phyloP scores from a whole-genome alignment of 805 yeast species.

The Priceomyces haplophilus region DNA sequence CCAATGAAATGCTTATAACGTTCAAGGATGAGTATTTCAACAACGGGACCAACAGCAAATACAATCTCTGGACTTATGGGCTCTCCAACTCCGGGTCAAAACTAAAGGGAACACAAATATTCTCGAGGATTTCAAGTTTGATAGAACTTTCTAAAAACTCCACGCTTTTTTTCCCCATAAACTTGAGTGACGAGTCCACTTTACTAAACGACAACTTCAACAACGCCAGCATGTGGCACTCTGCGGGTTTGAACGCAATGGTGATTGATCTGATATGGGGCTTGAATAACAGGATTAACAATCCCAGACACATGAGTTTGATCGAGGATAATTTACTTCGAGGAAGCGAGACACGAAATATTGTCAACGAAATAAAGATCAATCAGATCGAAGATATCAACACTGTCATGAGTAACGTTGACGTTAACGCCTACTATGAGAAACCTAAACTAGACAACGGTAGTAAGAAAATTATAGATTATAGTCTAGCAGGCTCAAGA shows the following conservation, averaged over 20 bases:
- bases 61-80: conserved; percentile 37
- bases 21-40: conserved; percentile 67
- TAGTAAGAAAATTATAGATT: conserved; percentile 1
- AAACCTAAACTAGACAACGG: not conserved
- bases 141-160: conserved; percentile 46
- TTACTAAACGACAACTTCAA: conserved; percentile 7
- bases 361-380: conserved; percentile 40
- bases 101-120: conserved; percentile 3
- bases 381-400: conserved; percentile 8
- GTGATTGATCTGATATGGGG: conserved; percentile 40
- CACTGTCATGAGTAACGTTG: conserved; percentile 7
- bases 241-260: conserved; percentile 16
- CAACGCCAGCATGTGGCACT: conserved; percentile 19
- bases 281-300: conserved; percentile 30
- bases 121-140: conserved; percentile 46
- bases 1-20: conserved; percentile 47
- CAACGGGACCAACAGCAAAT: conserved; percentile 31
- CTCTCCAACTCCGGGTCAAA: conserved; percentile 11
- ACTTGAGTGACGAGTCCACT: conserved; percentile 13
- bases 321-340: conserved; percentile 44
- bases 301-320: conserved; percentile 38
- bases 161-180: conserved; percentile 57
- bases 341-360: conserved; percentile 42
- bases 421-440: conserved; percentile 9
- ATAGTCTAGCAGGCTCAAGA: conserved; percentile 4